These are phyloP conservation scores for Xylariaceae sp. DNA, from an alignment of 2,329 filamentous ascomycete genomes.

Conservation along the genomic window DNA sequence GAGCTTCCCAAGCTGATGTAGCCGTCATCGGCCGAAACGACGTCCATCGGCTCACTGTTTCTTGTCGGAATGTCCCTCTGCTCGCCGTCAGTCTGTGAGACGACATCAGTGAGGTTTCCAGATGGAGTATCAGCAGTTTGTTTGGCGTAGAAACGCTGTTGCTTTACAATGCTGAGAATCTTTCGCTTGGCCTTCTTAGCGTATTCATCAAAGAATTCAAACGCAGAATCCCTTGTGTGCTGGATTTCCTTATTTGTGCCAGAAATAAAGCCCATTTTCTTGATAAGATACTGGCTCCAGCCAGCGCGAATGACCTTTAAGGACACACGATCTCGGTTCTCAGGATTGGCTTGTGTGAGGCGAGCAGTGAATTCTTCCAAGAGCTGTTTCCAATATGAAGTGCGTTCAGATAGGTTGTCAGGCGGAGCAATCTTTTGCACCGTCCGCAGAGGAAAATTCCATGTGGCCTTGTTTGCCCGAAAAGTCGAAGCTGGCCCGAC, in stretches of 20 bases:
- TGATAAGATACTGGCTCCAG: slow-evolving; percentile 17
- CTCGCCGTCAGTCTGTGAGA: too few species aligned
- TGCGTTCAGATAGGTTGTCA: background rate
- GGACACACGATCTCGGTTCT: slow-evolving; percentile 13
- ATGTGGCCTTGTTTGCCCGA: slow-evolving; percentile 14
- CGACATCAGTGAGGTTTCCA: too few species aligned
- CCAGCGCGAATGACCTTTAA: slow-evolving; percentile 20
- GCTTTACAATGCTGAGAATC: too few species aligned
- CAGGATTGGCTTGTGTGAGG: slow-evolving; percentile 16
- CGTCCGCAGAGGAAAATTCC: slow-evolving; percentile 16
- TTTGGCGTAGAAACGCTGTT: too few species aligned
- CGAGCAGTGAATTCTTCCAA: slow-evolving; percentile 9
- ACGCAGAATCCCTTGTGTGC: too few species aligned
- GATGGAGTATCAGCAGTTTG: too few species aligned
- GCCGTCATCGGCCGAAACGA: slow-evolving; percentile 8
- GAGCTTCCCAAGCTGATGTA: background rate
- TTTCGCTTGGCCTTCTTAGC: too few species aligned
- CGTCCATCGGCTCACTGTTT: too few species aligned
- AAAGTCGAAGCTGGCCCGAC: slow-evolving; percentile 14
- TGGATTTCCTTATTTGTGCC: slow-evolving; percentile 17
- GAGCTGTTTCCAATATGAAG: slow-evolving; percentile 9
- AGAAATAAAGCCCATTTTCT: slow-evolving; percentile 17
- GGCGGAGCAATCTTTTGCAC: slow-evolving; percentile 8
- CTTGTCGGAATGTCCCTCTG: too few species aligned
- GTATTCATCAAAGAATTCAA: too few species aligned